phyloP scores from a whole-genome alignment of 345 rosid genomes.

The Hevea brasiliensis region DNA sequence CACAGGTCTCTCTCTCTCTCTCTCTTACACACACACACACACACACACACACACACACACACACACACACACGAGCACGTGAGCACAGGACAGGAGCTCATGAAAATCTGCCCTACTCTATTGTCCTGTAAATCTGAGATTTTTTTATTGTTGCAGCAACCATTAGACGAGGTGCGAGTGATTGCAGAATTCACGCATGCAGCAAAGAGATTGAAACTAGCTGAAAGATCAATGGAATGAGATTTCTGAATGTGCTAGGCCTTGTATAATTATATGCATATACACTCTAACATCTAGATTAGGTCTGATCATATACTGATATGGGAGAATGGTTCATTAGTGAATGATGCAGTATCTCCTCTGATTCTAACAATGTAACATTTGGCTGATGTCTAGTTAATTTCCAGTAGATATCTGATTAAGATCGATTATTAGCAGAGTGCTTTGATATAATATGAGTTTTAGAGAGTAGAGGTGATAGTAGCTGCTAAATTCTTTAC shows the following conservation, averaged over 20 bases:
- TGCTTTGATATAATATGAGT: no score
- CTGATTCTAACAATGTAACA: constrained; percentile 32
- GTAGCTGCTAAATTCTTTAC: not conserved
- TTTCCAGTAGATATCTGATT: not conserved
- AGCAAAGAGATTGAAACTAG: constrained; percentile 38
- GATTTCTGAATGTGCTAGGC: constrained; percentile 13
- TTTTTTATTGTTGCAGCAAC: constrained; percentile 29
- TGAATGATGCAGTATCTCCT: constrained; percentile 13
- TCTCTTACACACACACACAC: not conserved
- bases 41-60: not conserved
- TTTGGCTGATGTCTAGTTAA: not conserved
- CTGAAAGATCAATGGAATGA: constrained; percentile 11
- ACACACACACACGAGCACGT: not conserved
- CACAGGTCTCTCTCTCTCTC: constrained; percentile 43
- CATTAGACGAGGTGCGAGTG: constrained; percentile 43
- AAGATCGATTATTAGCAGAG: not conserved
- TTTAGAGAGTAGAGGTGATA: not conserved
- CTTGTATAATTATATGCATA: constrained; percentile 31
- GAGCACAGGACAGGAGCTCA: no score
- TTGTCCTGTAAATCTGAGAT: no score
- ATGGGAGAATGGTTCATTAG: constrained; percentile 16
- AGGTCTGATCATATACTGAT: constrained; percentile 33
- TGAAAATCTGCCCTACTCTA: not conserved
- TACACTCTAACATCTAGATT: constrained; percentile 50
- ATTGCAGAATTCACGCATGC: constrained; percentile 38